Evolutionary conservation across 257 asterid species (phyloP).

Genomic region (Jaltomata sinuosa): DNA sequence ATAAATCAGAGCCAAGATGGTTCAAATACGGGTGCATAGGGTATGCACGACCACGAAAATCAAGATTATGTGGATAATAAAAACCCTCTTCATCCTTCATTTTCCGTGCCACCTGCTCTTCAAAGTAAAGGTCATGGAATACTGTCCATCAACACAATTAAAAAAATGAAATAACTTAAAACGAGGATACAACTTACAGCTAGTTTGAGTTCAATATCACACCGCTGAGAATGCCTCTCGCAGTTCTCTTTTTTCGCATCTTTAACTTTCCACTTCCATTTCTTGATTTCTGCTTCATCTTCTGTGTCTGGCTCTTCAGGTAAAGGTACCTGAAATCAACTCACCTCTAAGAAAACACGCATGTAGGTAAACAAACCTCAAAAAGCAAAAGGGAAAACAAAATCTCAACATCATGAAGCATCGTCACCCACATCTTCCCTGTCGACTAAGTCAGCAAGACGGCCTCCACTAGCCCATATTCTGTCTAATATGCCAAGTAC

Average conservation of each 20-base stretch:
- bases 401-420: neutral
- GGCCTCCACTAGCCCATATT: constrained; percentile 90
- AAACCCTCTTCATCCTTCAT: constrained; percentile 98
- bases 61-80: constrained; percentile 93
- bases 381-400: neutral
- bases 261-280: constrained; percentile 90
- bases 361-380: neutral
- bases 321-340: constrained; percentile 49
- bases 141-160: neutral
- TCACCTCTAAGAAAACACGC: constrained; percentile 1
- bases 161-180: neutral
- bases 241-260: constrained; percentile 57
- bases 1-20: constrained; percentile 95
- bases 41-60: constrained; percentile 97
- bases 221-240: constrained; percentile 89
- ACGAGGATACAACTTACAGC: constrained; percentile 51
- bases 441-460: constrained; percentile 82
- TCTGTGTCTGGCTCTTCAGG: constrained; percentile 82
- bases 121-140: constrained; percentile 11
- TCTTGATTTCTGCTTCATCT: constrained; percentile 59
- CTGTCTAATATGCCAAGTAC: constrained; percentile 69
- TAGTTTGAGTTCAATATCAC: constrained; percentile 93
- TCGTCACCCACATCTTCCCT: constrained; percentile 70
- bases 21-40: constrained; percentile 99
- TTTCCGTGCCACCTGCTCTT: constrained; percentile 88